Evolutionary conservation across 305 asterid genomes (phyloP).

Genomic region (Caryopteris hybrid): DNA sequence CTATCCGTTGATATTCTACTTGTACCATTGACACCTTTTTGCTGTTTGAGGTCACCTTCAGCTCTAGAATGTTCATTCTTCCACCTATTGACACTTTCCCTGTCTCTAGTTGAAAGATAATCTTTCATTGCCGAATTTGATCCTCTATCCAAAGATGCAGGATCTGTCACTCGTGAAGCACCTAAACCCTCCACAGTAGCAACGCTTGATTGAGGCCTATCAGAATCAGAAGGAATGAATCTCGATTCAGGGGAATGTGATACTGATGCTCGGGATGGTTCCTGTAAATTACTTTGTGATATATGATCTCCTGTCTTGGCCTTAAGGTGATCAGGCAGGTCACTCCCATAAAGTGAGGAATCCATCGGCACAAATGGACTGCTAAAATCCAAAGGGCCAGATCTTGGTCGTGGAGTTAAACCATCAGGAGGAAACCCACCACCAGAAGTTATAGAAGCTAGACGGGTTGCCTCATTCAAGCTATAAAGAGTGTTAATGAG

Average conservation of each 20-base stretch:
- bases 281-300: conserved; percentile 50
- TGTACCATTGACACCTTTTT: conserved; percentile 47
- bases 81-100: conserved; percentile 38
- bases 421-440: conserved; percentile 74
- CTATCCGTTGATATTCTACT: conserved; percentile 61
- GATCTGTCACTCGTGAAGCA: conserved; percentile 43
- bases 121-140: conserved; percentile 34
- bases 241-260: conserved; percentile 69
- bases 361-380: conserved; percentile 57
- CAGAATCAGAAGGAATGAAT: conserved; percentile 48
- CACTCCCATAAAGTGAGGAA: conserved; percentile 52
- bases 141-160: conserved; percentile 41
- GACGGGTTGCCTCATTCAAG: conserved; percentile 92
- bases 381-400: conserved; percentile 68
- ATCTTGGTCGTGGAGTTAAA: conserved; percentile 61
- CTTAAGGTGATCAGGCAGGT: conserved; percentile 63
- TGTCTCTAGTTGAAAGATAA: conserved; percentile 25
- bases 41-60: conserved; percentile 69
- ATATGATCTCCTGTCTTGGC: conserved; percentile 67
- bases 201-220: conserved; percentile 45
- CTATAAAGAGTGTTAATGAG: conserved; percentile 92
- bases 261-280: conserved; percentile 60
- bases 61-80: conserved; percentile 57
- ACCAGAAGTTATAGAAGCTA: conserved; percentile 71
- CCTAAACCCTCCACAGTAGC: conserved; percentile 52